These are phyloP conservation scores for Mrakia hoshinonis DNA, from an alignment of 768 basidiomycete species.

Conservation along the genomic window DNA sequence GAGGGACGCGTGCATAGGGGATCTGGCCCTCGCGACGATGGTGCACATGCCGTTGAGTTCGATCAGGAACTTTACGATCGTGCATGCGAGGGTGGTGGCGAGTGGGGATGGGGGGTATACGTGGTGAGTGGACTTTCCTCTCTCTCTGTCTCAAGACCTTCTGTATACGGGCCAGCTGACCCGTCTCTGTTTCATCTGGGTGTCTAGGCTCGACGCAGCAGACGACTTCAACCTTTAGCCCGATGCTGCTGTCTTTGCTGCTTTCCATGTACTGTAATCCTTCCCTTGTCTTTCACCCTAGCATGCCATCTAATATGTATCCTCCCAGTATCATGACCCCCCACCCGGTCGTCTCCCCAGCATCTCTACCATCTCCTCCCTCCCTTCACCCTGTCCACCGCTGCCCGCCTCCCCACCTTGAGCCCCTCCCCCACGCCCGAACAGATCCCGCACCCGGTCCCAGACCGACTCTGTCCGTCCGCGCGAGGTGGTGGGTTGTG, in stretches of 20 bases:
- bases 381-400: neutral
- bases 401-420: neutral
- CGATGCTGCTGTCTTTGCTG: neutral
- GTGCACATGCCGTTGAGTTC: neutral
- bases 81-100: neutral
- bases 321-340: neutral
- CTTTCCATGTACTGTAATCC: neutral
- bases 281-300: too few species aligned
- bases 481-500: neutral
- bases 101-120: neutral
- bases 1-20: neutral
- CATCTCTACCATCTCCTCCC: constrained; percentile 8
- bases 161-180: too few species aligned
- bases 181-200: too few species aligned
- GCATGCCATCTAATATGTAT: neutral
- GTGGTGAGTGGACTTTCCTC: neutral
- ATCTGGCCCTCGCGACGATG: neutral
- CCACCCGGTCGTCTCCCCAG: neutral
- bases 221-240: neutral
- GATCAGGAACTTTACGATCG: constrained; percentile 1
- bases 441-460: neutral
- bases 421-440: neutral
- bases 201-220: neutral
- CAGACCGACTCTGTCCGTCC: neutral
- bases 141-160: too few species aligned